Conservation (phyloP, 257 asterid genomes). For the Cinchona pubescens region DNA sequence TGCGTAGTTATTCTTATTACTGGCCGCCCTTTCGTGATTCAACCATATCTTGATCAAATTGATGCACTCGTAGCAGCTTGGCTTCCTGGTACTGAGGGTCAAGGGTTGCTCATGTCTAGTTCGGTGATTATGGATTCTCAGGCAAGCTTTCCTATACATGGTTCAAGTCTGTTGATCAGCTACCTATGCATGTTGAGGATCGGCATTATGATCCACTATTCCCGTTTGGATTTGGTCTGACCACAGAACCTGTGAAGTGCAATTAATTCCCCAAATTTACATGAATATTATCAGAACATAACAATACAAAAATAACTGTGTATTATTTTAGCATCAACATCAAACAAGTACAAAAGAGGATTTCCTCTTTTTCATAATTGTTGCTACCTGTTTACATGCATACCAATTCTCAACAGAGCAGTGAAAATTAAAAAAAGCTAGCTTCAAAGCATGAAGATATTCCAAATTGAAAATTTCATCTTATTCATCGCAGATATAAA, state of each 20-base stretch:
- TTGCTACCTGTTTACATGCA: neutral
- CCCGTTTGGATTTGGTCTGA: conserved; percentile 47
- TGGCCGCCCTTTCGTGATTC: conserved; percentile 43
- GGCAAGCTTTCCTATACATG: neutral
- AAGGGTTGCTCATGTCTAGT: too few relatives aligned
- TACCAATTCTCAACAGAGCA: neutral
- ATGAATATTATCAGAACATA: neutral
- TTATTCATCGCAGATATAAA: neutral
- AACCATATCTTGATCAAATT: conserved; percentile 34
- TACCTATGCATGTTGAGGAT: conserved; percentile 41
- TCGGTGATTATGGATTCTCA: too few relatives aligned
- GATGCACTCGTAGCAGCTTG: conserved; percentile 19
- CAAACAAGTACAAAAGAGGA: too few relatives aligned
- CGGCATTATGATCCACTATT: conserved; percentile 47
- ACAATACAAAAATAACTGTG: too few relatives aligned
- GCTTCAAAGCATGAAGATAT: neutral
- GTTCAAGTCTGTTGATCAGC: neutral
- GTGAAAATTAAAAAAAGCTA: neutral
- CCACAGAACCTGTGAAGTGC: conserved; percentile 17
- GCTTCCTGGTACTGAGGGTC: too few relatives aligned
- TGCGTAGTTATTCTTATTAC: conserved; percentile 42
- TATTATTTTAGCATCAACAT: too few relatives aligned
- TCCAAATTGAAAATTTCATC: neutral
- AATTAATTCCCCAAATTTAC: neutral
- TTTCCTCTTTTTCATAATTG: neutral